Evolutionary conservation across 2,329 filamentous ascomycete species (phyloP).

Genomic region (Fusarium longipes): DNA sequence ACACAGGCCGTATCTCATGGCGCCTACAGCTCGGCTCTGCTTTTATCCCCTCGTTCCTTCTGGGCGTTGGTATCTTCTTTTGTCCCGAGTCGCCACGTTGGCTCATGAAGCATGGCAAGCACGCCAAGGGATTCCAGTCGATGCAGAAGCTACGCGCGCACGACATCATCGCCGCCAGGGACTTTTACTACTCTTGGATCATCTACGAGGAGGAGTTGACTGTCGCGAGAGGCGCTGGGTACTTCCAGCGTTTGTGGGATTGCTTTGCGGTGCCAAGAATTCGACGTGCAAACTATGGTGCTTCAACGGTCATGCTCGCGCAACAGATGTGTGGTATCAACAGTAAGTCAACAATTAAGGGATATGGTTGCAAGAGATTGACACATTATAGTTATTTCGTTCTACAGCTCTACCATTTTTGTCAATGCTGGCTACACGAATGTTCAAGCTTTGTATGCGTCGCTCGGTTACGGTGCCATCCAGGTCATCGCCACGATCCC

Average conservation of each 20-base stretch:
- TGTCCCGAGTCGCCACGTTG: slow-evolving; percentile 73
- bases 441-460: slow-evolving; percentile 18
- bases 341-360: slow-evolving; percentile 18
- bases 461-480: slow-evolving; percentile 30
- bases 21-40: slow-evolving; percentile 71
- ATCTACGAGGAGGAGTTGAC: slow-evolving; percentile 50
- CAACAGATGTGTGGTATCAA: slow-evolving; percentile 62
- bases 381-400: slow-evolving; percentile 39
- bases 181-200: slow-evolving; percentile 63
- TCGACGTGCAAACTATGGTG: slow-evolving; percentile 78
- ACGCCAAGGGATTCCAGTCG: slow-evolving; percentile 66
- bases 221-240: slow-evolving; percentile 44
- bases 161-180: slow-evolving; percentile 65
- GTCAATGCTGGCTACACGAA: background rate
- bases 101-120: slow-evolving; percentile 71
- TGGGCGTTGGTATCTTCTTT: slow-evolving; percentile 67
- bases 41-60: slow-evolving; percentile 63
- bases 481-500: slow-evolving; percentile 27
- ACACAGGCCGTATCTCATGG: slow-evolving; percentile 66
- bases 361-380: background rate
- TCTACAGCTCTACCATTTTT: slow-evolving; percentile 35
- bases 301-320: slow-evolving; percentile 81
- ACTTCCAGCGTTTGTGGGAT: slow-evolving; percentile 57
- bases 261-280: slow-evolving; percentile 74
- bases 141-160: slow-evolving; percentile 61